Evolutionary conservation across 805 yeast species (phyloP).

Genomic region (Spencermartinsiella europaea): DNA sequence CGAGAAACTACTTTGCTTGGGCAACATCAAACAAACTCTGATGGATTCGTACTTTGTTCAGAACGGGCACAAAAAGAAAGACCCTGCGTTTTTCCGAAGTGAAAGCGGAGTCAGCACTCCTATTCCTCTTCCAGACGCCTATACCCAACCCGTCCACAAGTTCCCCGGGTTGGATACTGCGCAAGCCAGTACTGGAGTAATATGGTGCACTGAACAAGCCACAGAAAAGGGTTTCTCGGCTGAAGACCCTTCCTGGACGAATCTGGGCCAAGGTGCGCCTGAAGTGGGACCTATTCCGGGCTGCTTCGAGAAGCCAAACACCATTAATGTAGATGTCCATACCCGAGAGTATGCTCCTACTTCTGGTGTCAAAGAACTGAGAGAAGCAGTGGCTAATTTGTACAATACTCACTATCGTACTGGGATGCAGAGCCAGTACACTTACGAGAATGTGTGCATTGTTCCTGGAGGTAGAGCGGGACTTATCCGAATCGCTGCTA

Average conservation of each 20-base stretch:
- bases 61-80: background rate
- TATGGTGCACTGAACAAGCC: conserved; percentile 62
- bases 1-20: too few relatives aligned
- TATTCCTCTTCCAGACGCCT: conserved; percentile 26
- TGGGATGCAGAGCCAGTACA: conserved; percentile 46
- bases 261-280: conserved; percentile 62
- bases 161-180: conserved; percentile 56
- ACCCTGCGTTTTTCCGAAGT: conserved; percentile 18
- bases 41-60: conserved; percentile 1
- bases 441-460: conserved; percentile 53
- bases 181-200: conserved; percentile 58
- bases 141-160: conserved; percentile 29
- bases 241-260: conserved; percentile 45
- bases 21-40: too few relatives aligned
- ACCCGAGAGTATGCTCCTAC: conserved; percentile 57
- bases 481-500: conserved; percentile 55
- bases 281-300: conserved; percentile 59
- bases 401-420: conserved; percentile 52
- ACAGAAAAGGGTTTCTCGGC: conserved; percentile 48
- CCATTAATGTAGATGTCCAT: conserved; percentile 43
- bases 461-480: conserved; percentile 67
- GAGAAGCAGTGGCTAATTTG: conserved; percentile 54
- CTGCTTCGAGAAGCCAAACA: conserved; percentile 48
- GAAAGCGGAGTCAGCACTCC: conserved; percentile 26
- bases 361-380: conserved; percentile 48